Percentiles rank a stretch among this genome's conserved stretches.
phyloP scores from a whole-genome alignment of 805 yeast genomes.

The Teunomyces funiuensis region DNA sequence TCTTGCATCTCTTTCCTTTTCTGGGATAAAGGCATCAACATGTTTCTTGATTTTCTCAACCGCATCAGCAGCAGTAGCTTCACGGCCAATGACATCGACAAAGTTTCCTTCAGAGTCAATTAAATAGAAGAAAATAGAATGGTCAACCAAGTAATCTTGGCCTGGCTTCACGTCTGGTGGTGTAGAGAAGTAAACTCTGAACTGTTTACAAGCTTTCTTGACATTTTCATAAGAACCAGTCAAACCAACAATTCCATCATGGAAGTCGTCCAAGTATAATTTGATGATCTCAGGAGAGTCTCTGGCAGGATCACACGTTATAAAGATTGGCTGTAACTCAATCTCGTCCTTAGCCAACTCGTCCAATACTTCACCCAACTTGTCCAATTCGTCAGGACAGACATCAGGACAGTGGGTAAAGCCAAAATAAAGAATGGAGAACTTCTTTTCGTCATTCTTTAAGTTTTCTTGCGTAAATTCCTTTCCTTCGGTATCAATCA shows the following conservation, averaged over 20 bases:
- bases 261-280: slow-evolving; percentile 85
- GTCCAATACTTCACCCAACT: slow-evolving; percentile 71
- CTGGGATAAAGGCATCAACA: slow-evolving; percentile 73
- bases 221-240: slow-evolving; percentile 89
- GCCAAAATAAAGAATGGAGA: slow-evolving; percentile 89
- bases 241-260: slow-evolving; percentile 82
- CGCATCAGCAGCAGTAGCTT: slow-evolving; percentile 77
- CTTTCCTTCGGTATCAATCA: slow-evolving; percentile 69
- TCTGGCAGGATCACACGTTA: slow-evolving; percentile 96
- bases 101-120: slow-evolving; percentile 99
- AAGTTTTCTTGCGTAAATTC: slow-evolving; percentile 76
- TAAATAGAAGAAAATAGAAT: slow-evolving; percentile 92
- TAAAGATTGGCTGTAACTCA: slow-evolving; percentile 79
- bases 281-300: slow-evolving; percentile 85
- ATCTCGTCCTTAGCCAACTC: slow-evolving; percentile 54
- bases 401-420: slow-evolving; percentile 98
- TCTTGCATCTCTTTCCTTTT: slow-evolving; percentile 63
- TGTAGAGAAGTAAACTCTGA: slow-evolving; percentile 95
- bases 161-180: slow-evolving; percentile 94
- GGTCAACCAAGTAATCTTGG: slow-evolving; percentile 95
- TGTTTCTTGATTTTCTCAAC: slow-evolving; percentile 74
- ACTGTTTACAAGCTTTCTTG: slow-evolving; percentile 81
- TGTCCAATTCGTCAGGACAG: slow-evolving; percentile 96
- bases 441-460: slow-evolving; percentile 57
- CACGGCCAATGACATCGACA: slow-evolving; percentile 92